A percentile compares a stretch with the other conserved stretches of the same genome.
Evolutionary conservation across 2,329 filamentous ascomycete genomes (phyloP).

Genomic region (Pseudonectria buxi): DNA sequence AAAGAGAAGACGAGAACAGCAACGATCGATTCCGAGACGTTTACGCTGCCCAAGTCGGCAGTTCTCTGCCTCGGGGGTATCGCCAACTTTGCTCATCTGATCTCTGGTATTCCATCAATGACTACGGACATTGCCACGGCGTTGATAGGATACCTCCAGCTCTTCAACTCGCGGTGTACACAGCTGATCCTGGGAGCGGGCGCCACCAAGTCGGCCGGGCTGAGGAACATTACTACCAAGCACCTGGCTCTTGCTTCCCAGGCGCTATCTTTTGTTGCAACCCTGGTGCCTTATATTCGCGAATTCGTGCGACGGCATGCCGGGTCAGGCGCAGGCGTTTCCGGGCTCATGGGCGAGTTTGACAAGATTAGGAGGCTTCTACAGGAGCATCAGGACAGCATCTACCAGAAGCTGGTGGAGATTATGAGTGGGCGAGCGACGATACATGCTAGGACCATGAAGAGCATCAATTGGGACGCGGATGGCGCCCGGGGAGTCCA

Average conservation of each 20-base stretch:
- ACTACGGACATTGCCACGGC: slow-evolving; percentile 72
- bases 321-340: slow-evolving; percentile 43
- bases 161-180: slow-evolving; percentile 95
- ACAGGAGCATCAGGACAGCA: slow-evolving; percentile 84
- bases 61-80: slow-evolving; percentile 75
- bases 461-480: slow-evolving; percentile 66
- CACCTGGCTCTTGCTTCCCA: slow-evolving; percentile 90
- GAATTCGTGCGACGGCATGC: slow-evolving; percentile 82
- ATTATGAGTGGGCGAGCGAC: slow-evolving; percentile 79
- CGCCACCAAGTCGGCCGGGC: slow-evolving; percentile 76
- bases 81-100: slow-evolving; percentile 74
- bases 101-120: slow-evolving; percentile 82
- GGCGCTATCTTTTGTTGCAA: slow-evolving; percentile 78
- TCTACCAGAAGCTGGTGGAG: slow-evolving; percentile 87
- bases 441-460: slow-evolving; percentile 68
- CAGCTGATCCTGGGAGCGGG: slow-evolving; percentile 94
- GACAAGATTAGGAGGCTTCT: slow-evolving; percentile 78
- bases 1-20: slow-evolving; percentile 67
- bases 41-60: slow-evolving; percentile 78
- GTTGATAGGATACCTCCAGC: slow-evolving; percentile 77
- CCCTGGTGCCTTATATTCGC: slow-evolving; percentile 80
- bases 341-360: slow-evolving; percentile 69
- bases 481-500: slow-evolving; percentile 41
- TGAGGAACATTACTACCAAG: slow-evolving; percentile 95
- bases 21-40: slow-evolving; percentile 75